phyloP scores from a whole-genome alignment of 768 basidiomycete genomes.

The Lepiota venenata region DNA sequence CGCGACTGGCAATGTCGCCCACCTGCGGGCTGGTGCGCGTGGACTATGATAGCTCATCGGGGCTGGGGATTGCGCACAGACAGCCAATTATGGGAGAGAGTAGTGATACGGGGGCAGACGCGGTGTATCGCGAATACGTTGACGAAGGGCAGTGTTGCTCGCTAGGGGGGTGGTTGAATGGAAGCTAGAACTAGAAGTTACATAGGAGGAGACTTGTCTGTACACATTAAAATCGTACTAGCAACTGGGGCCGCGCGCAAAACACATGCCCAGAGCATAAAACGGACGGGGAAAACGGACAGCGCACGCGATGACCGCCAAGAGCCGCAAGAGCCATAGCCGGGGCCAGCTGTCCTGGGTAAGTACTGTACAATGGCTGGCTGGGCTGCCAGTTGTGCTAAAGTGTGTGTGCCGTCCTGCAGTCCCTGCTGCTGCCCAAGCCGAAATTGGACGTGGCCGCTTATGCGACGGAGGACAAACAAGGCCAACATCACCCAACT shows the following conservation, averaged over 20 bases:
- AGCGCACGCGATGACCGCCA: conserved; percentile 7
- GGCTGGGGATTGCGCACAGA: background rate
- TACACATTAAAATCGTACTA: conserved; percentile 2
- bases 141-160: conserved; percentile 28
- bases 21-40: background rate
- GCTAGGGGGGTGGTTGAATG: conserved; percentile 4
- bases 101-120: conserved; percentile 14
- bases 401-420: too few species aligned
- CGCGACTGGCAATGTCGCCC: background rate
- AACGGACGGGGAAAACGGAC: background rate
- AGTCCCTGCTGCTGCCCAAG: conserved; percentile 47
- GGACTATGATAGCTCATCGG: background rate
- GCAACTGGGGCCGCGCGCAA: conserved; percentile 3
- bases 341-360: conserved; percentile 28
- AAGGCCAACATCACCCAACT: conserved; percentile 44
- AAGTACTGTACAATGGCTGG: too few species aligned
- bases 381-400: too few species aligned
- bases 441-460: conserved; percentile 37
- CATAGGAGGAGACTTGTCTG: background rate
- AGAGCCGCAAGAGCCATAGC: conserved; percentile 13
- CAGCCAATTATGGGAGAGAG: background rate
- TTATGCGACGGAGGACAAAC: conserved; percentile 43
- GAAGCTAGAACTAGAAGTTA: conserved; percentile 12
- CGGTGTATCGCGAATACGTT: conserved; percentile 42
- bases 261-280: conserved; percentile 8